Percentiles rank a stretch among this genome's conserved stretches.
These are phyloP conservation scores for Opeltia flavorubescens DNA, from an alignment of 495 filamentous ascomycete genomes.

Conservation along the genomic window DNA sequence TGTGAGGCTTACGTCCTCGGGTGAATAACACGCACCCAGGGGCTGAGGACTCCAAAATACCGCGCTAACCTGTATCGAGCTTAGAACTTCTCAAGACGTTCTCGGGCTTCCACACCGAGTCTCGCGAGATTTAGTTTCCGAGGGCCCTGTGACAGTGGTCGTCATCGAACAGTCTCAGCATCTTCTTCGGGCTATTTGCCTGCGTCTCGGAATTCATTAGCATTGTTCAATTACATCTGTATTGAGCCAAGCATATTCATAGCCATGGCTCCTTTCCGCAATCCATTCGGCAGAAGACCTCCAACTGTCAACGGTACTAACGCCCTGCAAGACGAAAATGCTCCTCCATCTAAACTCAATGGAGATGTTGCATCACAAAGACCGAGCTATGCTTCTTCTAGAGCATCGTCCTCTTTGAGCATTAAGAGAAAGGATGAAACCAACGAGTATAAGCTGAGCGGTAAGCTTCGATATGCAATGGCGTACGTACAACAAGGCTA, in stretches of 20 bases:
- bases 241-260: neutral
- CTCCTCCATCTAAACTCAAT: conserved; percentile 28
- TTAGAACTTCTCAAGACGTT: too few relatives aligned
- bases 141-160: neutral
- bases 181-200: too few relatives aligned
- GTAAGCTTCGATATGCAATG: conserved; percentile 29
- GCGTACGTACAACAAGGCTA: neutral
- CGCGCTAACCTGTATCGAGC: too few relatives aligned
- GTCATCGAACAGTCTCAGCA: neutral
- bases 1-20: too few relatives aligned
- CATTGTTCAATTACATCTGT: neutral
- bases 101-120: too few relatives aligned
- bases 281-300: conserved; percentile 50
- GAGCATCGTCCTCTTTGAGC: conserved; percentile 44
- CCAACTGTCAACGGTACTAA: conserved; percentile 29
- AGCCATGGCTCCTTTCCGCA: conserved; percentile 61
- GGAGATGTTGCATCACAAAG: conserved; percentile 30
- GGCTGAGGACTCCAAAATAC: too few relatives aligned
- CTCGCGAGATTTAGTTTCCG: too few relatives aligned
- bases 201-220: neutral
- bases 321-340: conserved; percentile 38
- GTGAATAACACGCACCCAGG: too few relatives aligned
- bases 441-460: conserved; percentile 70
- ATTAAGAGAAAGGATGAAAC: conserved; percentile 45
- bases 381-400: conserved; percentile 37